Percentiles rank a stretch among this genome's conserved stretches.
Conservation (phyloP, 768 basidiomycete genomes). For the Amanita pallidorosea region DNA sequence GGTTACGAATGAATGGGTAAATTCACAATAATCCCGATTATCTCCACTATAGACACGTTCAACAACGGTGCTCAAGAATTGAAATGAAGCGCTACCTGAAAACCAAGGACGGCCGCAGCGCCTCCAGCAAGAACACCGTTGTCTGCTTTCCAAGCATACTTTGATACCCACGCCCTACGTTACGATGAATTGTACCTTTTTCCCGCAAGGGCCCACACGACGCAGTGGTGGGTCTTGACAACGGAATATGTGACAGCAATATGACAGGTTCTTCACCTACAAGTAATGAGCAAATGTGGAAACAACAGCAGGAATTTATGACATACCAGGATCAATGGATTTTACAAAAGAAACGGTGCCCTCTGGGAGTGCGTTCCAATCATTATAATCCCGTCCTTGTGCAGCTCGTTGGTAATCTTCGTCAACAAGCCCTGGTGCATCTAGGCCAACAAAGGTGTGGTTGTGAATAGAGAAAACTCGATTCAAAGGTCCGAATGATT, state of each 20-base stretch:
- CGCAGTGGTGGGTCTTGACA: slow-evolving; percentile 64
- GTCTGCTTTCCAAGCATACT: slow-evolving; percentile 76
- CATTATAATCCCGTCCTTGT: slow-evolving; percentile 33
- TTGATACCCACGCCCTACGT: slow-evolving; percentile 76
- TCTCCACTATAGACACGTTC: slow-evolving; percentile 47
- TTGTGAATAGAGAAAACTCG: slow-evolving; percentile 51
- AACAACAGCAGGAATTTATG: not conserved
- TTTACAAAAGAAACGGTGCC: slow-evolving; percentile 56
- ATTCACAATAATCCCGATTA: slow-evolving; percentile 87
- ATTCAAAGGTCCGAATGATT: slow-evolving; percentile 62
- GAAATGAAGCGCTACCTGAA: slow-evolving; percentile 44
- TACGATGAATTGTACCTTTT: slow-evolving; percentile 56
- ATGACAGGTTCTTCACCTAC: slow-evolving; percentile 39
- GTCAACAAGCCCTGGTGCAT: slow-evolving; percentile 74
- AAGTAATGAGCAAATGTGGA: slow-evolving; percentile 3
- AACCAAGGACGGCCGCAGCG: slow-evolving; percentile 52
- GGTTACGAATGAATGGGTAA: slow-evolving; percentile 34
- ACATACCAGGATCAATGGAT: slow-evolving; percentile 29
- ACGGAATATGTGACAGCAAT: slow-evolving; percentile 79
- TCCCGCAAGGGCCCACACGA: slow-evolving; percentile 74
- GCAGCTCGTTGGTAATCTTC: slow-evolving; percentile 65
- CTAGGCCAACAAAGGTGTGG: slow-evolving; percentile 61
- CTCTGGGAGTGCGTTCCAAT: slow-evolving; percentile 41
- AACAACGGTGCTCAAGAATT: slow-evolving; percentile 3
- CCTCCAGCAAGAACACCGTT: slow-evolving; percentile 58